These are phyloP conservation scores for Stagonosporopsis tanaceti DNA, from an alignment of 2,329 filamentous ascomycete genomes.

Conservation along the genomic window DNA sequence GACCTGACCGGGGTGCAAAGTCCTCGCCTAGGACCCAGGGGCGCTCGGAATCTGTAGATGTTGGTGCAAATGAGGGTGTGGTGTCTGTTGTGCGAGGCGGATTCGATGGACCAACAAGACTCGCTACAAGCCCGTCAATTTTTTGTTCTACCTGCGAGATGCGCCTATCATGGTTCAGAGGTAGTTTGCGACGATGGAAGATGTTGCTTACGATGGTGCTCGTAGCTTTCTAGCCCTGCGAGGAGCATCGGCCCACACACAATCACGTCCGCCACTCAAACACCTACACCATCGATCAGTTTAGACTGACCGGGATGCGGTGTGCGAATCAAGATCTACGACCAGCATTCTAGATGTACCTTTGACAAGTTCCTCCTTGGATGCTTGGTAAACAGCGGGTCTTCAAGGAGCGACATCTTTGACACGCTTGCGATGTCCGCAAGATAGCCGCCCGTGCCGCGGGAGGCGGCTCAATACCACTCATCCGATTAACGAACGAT, in stretches of 20 bases:
- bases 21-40: not conserved
- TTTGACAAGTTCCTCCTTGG: conserved; percentile 39
- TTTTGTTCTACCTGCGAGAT: conserved; percentile 49
- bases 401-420: conserved; percentile 45
- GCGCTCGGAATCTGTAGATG: not conserved
- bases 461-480: conserved; percentile 28
- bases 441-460: conserved; percentile 18
- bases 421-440: conserved; percentile 44
- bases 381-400: conserved; percentile 45
- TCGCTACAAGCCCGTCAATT: conserved; percentile 46
- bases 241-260: conserved; percentile 43
- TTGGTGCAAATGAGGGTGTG: not conserved
- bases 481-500: conserved; percentile 28
- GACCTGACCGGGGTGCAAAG: conserved; percentile 3
- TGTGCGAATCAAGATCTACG: not conserved
- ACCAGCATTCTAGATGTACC: conserved; percentile 27
- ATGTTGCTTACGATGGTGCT: conserved; percentile 44
- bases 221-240: conserved; percentile 37
- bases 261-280: conserved; percentile 35
- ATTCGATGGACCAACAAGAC: conserved; percentile 30
- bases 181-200: not conserved
- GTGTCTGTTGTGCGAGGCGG: not conserved
- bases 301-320: not conserved
- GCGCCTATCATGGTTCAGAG: conserved; percentile 29
- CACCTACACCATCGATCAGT: conserved; percentile 31